A percentile compares a stretch with the other conserved stretches of the same genome.
phyloP scores from a whole-genome alignment of 2,329 filamentous ascomycete genomes.

The Diaporthe sp. region DNA sequence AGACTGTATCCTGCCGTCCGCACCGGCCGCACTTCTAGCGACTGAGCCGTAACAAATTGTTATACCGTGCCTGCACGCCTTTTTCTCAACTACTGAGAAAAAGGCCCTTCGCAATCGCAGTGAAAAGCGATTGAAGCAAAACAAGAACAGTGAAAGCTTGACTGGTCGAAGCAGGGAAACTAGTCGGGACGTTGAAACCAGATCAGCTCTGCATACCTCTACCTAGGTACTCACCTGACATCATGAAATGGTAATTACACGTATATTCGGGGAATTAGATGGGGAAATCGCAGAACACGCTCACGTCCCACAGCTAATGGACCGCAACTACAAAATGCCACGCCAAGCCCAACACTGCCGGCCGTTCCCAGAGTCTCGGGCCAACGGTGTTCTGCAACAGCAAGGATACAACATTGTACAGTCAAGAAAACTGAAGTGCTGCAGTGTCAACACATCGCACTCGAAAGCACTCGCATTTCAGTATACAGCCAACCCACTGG shows the following conservation, averaged over 20 bases:
- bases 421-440: conserved; percentile 22
- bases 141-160: background rate
- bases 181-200: background rate
- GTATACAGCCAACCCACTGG: conserved; percentile 21
- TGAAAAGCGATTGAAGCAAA: background rate
- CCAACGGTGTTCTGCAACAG: background rate
- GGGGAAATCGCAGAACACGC: conserved; percentile 2
- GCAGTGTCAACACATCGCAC: conserved; percentile 34
- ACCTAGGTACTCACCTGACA: conserved; percentile 1
- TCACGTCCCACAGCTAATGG: background rate
- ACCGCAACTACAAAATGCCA: conserved; percentile 1
- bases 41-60: background rate
- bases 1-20: background rate
- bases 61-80: too few relatives aligned
- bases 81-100: background rate
- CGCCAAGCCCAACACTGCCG: background rate
- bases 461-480: conserved; percentile 30
- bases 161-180: background rate
- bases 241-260: conserved; percentile 17
- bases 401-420: conserved; percentile 11
- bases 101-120: background rate
- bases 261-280: background rate
- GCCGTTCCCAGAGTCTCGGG: background rate
- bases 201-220: too few relatives aligned
- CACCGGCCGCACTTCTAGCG: too few relatives aligned